Evolutionary conservation across 805 yeast genomes (phyloP).

Genomic region (Jamesozyma piceae): DNA sequence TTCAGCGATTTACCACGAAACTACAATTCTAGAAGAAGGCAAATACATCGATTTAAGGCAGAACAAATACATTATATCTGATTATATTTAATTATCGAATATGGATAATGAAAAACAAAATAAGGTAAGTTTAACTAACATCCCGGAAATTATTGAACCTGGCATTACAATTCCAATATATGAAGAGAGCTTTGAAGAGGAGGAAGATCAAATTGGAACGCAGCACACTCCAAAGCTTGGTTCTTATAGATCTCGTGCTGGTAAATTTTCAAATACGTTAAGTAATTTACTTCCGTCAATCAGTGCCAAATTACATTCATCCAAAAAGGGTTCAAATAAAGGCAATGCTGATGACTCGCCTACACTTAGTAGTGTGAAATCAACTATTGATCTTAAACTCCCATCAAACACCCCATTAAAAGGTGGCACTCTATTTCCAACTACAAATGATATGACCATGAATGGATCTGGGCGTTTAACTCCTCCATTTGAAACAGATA

Average conservation of each 20-base stretch:
- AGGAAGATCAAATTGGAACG: constrained; percentile 1
- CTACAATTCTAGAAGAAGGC: no score
- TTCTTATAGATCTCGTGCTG: constrained; percentile 30
- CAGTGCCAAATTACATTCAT: constrained; percentile 30
- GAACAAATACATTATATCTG: no score
- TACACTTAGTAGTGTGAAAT: constrained; percentile 10
- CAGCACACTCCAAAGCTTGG: constrained; percentile 26
- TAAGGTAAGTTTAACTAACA: constrained; percentile 10
- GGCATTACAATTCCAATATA: constrained; percentile 29
- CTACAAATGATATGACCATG: constrained; percentile 10
- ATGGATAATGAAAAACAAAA: constrained; percentile 6
- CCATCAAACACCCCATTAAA: constrained; percentile 8
- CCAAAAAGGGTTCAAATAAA: constrained; percentile 13
- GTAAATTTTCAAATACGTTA: constrained; percentile 31
- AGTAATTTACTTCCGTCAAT: constrained; percentile 30
- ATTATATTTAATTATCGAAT: no score
- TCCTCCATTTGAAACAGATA: constrained; percentile 24
- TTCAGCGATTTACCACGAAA: no score
- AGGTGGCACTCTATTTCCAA: background rate
- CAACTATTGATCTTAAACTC: constrained; percentile 12
- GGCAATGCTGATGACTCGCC: constrained; percentile 6
- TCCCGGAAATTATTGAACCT: constrained; percentile 28
- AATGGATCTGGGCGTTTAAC: constrained; percentile 16
- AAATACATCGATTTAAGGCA: no score
- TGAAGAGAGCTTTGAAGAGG: constrained; percentile 19